Conservation (phyloP, 1,139 yeast species). For the Candida albicans region DNA sequence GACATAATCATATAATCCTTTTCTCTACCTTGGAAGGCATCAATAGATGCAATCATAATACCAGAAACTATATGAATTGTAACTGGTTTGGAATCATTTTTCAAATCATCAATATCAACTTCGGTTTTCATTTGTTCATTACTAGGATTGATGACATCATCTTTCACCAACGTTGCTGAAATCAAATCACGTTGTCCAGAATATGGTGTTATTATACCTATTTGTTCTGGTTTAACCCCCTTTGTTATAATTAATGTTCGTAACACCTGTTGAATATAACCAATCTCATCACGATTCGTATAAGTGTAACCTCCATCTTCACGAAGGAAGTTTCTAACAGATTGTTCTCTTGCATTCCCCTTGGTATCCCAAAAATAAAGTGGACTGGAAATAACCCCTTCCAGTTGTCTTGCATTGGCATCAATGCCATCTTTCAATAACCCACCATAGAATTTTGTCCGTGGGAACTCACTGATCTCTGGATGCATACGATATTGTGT, state of each 20-base stretch:
- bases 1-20: constrained; percentile 59
- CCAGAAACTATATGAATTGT: constrained; percentile 64
- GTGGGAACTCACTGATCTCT: constrained; percentile 60
- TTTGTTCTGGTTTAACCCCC: constrained; percentile 47
- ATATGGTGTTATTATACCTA: constrained; percentile 71
- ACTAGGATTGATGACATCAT: constrained; percentile 57
- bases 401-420: constrained; percentile 44
- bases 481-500: constrained; percentile 79
- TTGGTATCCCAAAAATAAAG: constrained; percentile 55
- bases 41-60: constrained; percentile 67
- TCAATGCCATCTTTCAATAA: constrained; percentile 61
- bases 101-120: constrained; percentile 56
- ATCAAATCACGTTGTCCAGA: constrained; percentile 70
- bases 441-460: constrained; percentile 54
- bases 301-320: constrained; percentile 56
- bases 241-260: constrained; percentile 54
- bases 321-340: constrained; percentile 46
- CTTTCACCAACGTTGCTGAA: constrained; percentile 49
- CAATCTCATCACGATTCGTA: constrained; percentile 53
- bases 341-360: constrained; percentile 41
- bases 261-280: constrained; percentile 45
- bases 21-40: constrained; percentile 69
- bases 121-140: constrained; percentile 49
- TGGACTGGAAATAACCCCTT: constrained; percentile 44
- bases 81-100: constrained; percentile 49